These are phyloP conservation scores for Pelagophyceae sp. DNA, from an alignment of 352 stramenopile genomes.

Conservation along the genomic window DNA sequence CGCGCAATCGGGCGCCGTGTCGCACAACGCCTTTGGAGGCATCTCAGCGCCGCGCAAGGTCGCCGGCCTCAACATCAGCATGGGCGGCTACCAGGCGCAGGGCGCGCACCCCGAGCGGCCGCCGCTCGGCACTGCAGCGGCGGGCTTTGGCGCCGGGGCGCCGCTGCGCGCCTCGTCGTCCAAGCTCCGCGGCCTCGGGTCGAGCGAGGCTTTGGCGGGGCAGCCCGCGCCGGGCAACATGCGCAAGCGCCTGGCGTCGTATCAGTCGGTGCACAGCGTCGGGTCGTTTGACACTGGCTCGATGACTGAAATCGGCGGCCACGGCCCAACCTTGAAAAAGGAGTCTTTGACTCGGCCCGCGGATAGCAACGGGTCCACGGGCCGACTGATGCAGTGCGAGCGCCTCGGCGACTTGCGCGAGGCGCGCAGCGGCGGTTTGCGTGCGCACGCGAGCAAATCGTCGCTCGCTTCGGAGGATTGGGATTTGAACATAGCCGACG, in stretches of 20 bases:
- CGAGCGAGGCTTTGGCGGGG: background rate
- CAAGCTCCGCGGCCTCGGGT: background rate
- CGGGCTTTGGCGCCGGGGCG: no score
- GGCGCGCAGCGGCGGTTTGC: background rate
- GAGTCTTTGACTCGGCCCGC: no score
- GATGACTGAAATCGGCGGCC: slow-evolving; percentile 14
- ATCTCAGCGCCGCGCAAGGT: background rate
- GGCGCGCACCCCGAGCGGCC: background rate
- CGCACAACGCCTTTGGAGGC: background rate
- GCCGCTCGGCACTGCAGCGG: background rate
- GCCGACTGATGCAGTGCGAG: no score
- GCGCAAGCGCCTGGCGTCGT: background rate
- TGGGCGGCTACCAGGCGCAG: background rate
- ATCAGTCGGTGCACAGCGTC: slow-evolving; percentile 18
- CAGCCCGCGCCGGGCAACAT: background rate
- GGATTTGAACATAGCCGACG: slow-evolving; percentile 19
- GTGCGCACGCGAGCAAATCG: background rate
- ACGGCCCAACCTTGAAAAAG: background rate
- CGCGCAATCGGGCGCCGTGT: background rate
- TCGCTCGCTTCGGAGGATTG: slow-evolving; percentile 15
- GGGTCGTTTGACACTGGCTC: background rate
- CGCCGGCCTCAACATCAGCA: background rate
- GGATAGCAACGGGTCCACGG: background rate
- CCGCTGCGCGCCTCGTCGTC: no score
- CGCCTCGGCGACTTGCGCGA: background rate